Evolutionary conservation across 495 filamentous ascomycete species (phyloP), one percentile per base, ranked within the genome.

Genomic region (Chaetomium fimeti): DNA sequence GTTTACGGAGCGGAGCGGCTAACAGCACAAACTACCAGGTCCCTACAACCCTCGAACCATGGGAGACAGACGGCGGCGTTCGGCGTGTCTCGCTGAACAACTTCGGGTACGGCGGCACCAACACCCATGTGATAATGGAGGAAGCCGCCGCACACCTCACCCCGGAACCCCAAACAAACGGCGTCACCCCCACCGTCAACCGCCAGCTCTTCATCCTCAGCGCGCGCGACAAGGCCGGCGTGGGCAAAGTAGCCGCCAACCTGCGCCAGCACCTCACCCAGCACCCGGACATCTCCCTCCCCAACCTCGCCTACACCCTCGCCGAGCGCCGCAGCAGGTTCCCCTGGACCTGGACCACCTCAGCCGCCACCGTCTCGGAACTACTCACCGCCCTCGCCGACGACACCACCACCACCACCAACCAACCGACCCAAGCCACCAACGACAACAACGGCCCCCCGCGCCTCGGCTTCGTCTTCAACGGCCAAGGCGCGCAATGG

Each of bases 401-500:
- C 29, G 3, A 20, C 38, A 42, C 24, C n/a, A 9, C 28, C 49
- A 36, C 32, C 32, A 36, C 32, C 32, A 36, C 3, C 32, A n/a
- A n/a, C n/a, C n/a, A n/a, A n/a, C n/a, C n/a, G n/a, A n/a, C 13
- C n/a, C 36, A 74, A 71, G 36, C 66, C 68, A 40, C 58, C 64
- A 25, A 65, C 68, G 16, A 66, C 57, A 27, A 38, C 67, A 55
- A 2, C 24, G 56, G 65, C 29, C 5, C 5, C 32, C 32, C 13
- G 57, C 66, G 16, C 62, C 69, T 16, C 66, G 69, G 15, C 70
- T 74, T 78, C 65, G 73, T 78, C 36, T 78, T 76, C 62, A 78
- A 69, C 0, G 76, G 76, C 6, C 76, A 78, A 54, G 76, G 75
- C 43, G 74, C 76, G 22, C 79, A 84, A 49, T 85, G 81, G 81